A percentile compares a stretch with the other conserved stretches of the same genome.
phyloP scores from a whole-genome alignment of 2,329 filamentous ascomycete genomes.

The Apiospora aurea region DNA sequence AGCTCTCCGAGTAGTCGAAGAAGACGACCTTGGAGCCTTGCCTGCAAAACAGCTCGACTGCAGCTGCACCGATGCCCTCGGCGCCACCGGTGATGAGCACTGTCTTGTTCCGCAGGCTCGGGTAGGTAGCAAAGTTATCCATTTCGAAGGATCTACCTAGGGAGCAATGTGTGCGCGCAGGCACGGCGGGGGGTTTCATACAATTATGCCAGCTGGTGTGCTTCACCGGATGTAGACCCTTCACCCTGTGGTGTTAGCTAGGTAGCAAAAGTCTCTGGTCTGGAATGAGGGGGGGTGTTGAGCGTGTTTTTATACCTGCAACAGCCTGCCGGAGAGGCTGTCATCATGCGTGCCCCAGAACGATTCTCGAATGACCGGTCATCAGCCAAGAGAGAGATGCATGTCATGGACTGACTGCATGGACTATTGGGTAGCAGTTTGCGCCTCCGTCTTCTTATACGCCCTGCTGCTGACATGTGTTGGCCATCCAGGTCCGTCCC shows the following conservation, averaged over 20 bases:
- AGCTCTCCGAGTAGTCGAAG: slow-evolving; percentile 47
- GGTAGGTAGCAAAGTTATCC: slow-evolving; percentile 47
- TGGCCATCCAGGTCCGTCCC: slow-evolving; percentile 9
- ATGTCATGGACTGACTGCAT: slow-evolving; percentile 2
- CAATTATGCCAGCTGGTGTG: background rate
- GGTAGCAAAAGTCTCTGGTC: background rate
- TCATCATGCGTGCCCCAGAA: background rate
- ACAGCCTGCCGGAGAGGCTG: background rate
- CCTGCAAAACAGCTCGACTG: slow-evolving; percentile 51
- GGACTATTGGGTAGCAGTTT: slow-evolving; percentile 2
- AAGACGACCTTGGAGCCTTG: slow-evolving; percentile 55
- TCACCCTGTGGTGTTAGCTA: background rate
- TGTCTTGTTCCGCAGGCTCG: slow-evolving; percentile 48
- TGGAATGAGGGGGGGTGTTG: background rate
- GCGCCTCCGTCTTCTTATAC: background rate
- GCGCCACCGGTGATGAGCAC: slow-evolving; percentile 56
- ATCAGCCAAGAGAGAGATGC: background rate
- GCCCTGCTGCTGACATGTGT: background rate
- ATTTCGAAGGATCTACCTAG: slow-evolving; percentile 3
- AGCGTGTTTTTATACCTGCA: background rate
- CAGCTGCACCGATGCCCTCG: slow-evolving; percentile 53
- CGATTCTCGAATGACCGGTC: background rate
- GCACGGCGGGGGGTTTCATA: background rate
- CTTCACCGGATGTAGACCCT: background rate
- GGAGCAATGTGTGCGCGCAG: background rate